A percentile compares a stretch with the other conserved stretches of the same genome.
Evolutionary conservation across 768 basidiomycete species (phyloP).

Genomic region (Mycena floridula): DNA sequence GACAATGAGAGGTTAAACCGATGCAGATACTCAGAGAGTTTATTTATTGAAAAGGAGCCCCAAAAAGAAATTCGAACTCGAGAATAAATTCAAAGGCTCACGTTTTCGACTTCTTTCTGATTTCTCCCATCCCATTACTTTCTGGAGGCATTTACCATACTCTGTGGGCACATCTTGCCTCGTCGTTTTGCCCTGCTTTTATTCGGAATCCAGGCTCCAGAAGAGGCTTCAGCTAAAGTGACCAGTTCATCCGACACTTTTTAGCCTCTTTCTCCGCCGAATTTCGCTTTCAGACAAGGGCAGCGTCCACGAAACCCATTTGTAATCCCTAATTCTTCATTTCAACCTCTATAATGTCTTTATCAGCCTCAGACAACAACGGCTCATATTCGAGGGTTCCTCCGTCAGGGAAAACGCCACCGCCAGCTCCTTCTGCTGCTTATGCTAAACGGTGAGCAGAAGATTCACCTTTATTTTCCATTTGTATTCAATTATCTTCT

Average conservation of each 20-base stretch:
- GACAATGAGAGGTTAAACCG: too few relatives aligned
- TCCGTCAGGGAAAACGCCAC: conserved; percentile 81
- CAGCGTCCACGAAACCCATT: conserved; percentile 28
- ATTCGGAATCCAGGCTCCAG: background rate
- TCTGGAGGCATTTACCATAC: conserved; percentile 48
- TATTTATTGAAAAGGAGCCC: background rate
- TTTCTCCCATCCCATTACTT: conserved; percentile 43
- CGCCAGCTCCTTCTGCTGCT: conserved; percentile 85
- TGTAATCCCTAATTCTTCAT: conserved; percentile 78
- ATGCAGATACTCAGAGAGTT: too few relatives aligned
- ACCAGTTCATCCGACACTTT: too few relatives aligned
- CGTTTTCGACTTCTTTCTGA: too few relatives aligned
- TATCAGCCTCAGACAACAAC: conserved; percentile 80
- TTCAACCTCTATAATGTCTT: conserved; percentile 80
- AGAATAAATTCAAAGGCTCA: background rate
- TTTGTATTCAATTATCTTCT: conserved; percentile 6
- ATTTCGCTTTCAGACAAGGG: conserved; percentile 22
- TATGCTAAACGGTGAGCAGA: conserved; percentile 72
- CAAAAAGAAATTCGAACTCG: conserved; percentile 5
- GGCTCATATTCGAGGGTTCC: conserved; percentile 76
- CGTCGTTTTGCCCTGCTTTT: background rate
- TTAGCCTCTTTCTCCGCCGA: conserved; percentile 19
- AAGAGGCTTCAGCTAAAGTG: conserved; percentile 21
- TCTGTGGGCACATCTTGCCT: conserved; percentile 33
- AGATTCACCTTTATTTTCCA: conserved; percentile 10